Evolutionary conservation across 495 filamentous ascomycete species (phyloP).

Genomic region (Hyaloscypha variabilis): DNA sequence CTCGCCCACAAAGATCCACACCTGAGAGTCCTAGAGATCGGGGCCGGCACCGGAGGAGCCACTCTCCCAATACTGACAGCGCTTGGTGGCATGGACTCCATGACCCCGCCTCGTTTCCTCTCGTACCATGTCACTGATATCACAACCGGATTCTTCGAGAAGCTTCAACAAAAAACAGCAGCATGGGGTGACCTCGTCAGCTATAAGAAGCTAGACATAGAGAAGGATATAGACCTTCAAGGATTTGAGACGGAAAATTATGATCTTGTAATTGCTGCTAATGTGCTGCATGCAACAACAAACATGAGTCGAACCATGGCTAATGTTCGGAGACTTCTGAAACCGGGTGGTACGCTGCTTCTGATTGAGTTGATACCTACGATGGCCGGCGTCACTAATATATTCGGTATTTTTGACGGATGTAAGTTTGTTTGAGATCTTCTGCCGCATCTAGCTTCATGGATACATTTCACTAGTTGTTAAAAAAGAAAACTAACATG

Average conservation of each 20-base stretch:
- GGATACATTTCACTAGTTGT: not conserved
- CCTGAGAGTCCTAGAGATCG: constrained; percentile 40
- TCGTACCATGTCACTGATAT: constrained; percentile 47
- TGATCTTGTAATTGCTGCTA: constrained; percentile 48
- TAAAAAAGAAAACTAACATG: not conserved
- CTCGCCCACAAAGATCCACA: constrained; percentile 31
- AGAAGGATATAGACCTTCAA: constrained; percentile 38
- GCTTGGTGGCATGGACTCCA: not conserved
- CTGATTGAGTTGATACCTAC: constrained; percentile 6
- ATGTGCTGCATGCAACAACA: constrained; percentile 40
- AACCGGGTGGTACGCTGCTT: constrained; percentile 11
- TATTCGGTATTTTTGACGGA: constrained; percentile 7
- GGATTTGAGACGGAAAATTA: constrained; percentile 38
- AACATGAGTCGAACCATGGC: constrained; percentile 20
- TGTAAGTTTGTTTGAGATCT: constrained; percentile 7
- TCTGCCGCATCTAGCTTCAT: not conserved
- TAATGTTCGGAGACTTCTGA: constrained; percentile 8
- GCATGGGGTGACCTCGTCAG: constrained; percentile 32
- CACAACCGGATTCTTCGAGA: constrained; percentile 43
- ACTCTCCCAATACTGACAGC: constrained; percentile 21
- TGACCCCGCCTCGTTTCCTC: not conserved
- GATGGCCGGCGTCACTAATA: constrained; percentile 7
- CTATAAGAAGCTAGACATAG: constrained; percentile 45
- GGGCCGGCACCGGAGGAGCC: constrained; percentile 40
- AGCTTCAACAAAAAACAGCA: constrained; percentile 35